These are phyloP conservation scores for Lippia alba DNA, from an alignment of 305 asterid species.

Conservation along the genomic window DNA sequence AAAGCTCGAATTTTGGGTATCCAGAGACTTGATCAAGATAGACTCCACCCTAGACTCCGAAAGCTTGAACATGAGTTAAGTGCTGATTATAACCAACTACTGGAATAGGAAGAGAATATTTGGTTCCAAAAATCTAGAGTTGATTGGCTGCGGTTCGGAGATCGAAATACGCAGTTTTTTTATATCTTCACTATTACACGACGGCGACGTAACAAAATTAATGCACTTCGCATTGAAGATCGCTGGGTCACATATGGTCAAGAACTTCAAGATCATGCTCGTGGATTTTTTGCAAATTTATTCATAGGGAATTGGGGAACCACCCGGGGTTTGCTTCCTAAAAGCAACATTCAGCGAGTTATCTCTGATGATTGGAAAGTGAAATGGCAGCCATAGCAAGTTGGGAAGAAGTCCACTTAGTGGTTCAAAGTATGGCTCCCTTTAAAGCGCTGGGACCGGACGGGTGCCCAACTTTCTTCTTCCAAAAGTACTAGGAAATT, in stretches of 20 bases:
- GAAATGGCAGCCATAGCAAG: background rate
- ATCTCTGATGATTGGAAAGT: too few species aligned
- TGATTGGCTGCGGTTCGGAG: background rate
- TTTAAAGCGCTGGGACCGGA: background rate
- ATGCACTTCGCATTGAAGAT: background rate
- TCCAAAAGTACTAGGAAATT: background rate
- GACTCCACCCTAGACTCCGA: too few species aligned
- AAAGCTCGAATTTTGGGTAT: too few species aligned
- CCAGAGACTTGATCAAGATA: too few species aligned
- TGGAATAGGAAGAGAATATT: background rate
- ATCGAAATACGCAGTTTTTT: background rate
- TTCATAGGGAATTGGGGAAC: background rate
- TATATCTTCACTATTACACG: background rate
- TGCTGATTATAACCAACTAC: too few species aligned
- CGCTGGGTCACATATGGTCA: background rate
- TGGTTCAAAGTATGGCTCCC: background rate
- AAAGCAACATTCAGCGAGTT: too few species aligned
- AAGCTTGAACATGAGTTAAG: too few species aligned
- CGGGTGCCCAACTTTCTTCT: constrained; percentile 8
- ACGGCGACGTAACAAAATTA: background rate
- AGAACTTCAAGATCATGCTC: background rate
- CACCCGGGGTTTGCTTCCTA: too few species aligned
- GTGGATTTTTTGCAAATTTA: background rate
- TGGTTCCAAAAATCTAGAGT: constrained; percentile 1
- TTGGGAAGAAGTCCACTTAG: too few species aligned